A percentile compares a stretch with the other conserved stretches of the same genome.
Evolutionary conservation across 345 rosid species (phyloP).

Genomic region (Mangifera indica): DNA sequence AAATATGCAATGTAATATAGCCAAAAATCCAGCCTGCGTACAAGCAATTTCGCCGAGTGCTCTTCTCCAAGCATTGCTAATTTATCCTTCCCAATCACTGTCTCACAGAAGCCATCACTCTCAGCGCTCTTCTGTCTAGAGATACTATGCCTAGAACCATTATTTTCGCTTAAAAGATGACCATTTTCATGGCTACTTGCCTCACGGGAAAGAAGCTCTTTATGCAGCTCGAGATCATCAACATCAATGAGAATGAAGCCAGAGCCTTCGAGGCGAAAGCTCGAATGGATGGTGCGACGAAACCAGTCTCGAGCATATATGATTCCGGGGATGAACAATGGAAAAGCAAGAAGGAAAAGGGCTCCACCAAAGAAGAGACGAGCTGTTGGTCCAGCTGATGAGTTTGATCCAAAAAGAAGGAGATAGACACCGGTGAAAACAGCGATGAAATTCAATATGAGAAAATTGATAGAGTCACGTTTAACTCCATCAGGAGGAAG

Average conservation of each 20-base stretch:
- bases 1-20: slow-evolving; percentile 75
- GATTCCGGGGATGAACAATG: slow-evolving; percentile 73
- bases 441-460: slow-evolving; percentile 70
- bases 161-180: slow-evolving; percentile 23
- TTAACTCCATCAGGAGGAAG: slow-evolving; percentile 66
- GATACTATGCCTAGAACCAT: slow-evolving; percentile 21
- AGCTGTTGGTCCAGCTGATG: slow-evolving; percentile 33
- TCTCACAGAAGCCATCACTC: slow-evolving; percentile 43
- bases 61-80: slow-evolving; percentile 72
- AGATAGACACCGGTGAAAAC: slow-evolving; percentile 73
- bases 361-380: slow-evolving; percentile 73
- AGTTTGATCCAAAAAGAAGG: slow-evolving; percentile 56
- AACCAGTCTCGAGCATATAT: slow-evolving; percentile 83
- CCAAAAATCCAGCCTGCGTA: slow-evolving; percentile 84
- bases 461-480: slow-evolving; percentile 69
- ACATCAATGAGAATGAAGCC: slow-evolving; percentile 75
- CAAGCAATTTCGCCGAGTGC: slow-evolving; percentile 53
- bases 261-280: slow-evolving; percentile 56
- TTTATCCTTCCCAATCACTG: slow-evolving; percentile 52
- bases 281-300: slow-evolving; percentile 50
- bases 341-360: slow-evolving; percentile 61
- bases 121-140: slow-evolving; percentile 28
- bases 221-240: slow-evolving; percentile 90
- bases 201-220: slow-evolving; percentile 55
- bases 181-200: slow-evolving; percentile 35